Evolutionary conservation across 192 early-diverging fungal genomes (phyloP), one percentile per base, ranked within the genome.

Genomic region (Linnemannia exigua): DNA sequence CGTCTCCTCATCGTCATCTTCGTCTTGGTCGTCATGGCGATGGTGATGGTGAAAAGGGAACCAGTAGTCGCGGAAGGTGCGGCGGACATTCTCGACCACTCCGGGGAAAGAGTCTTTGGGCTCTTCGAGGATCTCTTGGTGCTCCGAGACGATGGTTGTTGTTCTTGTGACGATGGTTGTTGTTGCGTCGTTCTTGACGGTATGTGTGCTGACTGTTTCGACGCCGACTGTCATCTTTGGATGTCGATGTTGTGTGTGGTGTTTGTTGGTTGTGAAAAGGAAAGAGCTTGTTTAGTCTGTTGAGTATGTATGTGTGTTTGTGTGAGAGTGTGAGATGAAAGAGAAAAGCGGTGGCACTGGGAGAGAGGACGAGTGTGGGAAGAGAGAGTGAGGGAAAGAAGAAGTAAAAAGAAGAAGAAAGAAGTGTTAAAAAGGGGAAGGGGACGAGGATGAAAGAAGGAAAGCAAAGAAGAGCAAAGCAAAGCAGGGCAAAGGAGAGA

Each of bases 81-180:
- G 51, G 3, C 79, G 69, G 25, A 80, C 79, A 22, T 76, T 78
- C 46, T 86, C 70, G 66, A 86, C 84, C n/a, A 86, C 63, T 6
- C 78, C 75, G 9, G n/a, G 74, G 41, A 3, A 12, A 2, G 38
- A 48, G 5, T 86, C 84, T 17, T 68, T 58, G 19, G 63, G 78
- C 36, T 70, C 78, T n/a, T 70, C 69, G 12, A 80, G 25, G 58
- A 80, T 28, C 33, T 80, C 84, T 37, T 63, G 67, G 69, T 86
- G 79, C 63, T 86, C 84, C 5, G 84, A 80, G 41, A 86, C 84
- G 63, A 86, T 86, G 28, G 84, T 85, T 11, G 83, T 85, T 12
- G 83, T 85, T 6, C 77, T 67, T 14, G 83, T 79, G 36, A 85
- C 51, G 48, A 85, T 85, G 46, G 83, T 85, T 5, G 83, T 86